These are phyloP conservation scores for Botrytis tulipae DNA, from an alignment of 2,329 filamentous ascomycete species.

Conservation along the genomic window DNA sequence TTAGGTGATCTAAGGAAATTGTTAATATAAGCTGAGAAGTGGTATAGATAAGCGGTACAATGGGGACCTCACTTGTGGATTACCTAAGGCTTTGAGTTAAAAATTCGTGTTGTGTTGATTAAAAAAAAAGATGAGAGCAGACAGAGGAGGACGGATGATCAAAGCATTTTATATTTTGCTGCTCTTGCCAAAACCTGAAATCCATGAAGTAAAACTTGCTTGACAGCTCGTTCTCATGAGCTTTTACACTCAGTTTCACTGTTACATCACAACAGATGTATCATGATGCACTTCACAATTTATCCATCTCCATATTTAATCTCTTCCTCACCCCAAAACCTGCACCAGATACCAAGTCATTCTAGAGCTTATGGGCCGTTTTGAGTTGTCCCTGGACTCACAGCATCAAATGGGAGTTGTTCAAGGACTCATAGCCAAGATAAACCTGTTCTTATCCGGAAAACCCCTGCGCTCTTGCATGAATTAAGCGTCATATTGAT, in stretches of 20 bases:
- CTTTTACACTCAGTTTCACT: not conserved
- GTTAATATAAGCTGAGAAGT: not conserved
- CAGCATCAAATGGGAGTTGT: no score
- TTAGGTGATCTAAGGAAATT: not conserved
- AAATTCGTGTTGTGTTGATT: not conserved
- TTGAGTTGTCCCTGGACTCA: not conserved
- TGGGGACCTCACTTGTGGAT: not conserved
- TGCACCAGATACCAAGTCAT: not conserved
- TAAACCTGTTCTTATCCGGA: constrained; percentile 1
- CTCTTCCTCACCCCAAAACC: not conserved
- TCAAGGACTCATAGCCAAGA: not conserved
- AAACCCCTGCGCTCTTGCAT: not conserved
- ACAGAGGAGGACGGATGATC: no score
- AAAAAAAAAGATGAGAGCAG: not conserved
- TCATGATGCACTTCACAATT: not conserved
- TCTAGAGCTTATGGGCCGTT: not conserved
- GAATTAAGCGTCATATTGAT: constrained; percentile 1
- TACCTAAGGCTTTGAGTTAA: not conserved
- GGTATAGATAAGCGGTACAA: not conserved
- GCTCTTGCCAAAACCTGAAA: not conserved
- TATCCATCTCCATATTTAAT: not conserved
- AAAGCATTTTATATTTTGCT: not conserved
- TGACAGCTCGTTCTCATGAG: not conserved
- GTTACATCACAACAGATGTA: constrained; percentile 4
- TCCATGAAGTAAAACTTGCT: not conserved